Evolutionary conservation across 2,329 filamentous ascomycete genomes (phyloP).

Genomic region (Alternaria triticina): DNA sequence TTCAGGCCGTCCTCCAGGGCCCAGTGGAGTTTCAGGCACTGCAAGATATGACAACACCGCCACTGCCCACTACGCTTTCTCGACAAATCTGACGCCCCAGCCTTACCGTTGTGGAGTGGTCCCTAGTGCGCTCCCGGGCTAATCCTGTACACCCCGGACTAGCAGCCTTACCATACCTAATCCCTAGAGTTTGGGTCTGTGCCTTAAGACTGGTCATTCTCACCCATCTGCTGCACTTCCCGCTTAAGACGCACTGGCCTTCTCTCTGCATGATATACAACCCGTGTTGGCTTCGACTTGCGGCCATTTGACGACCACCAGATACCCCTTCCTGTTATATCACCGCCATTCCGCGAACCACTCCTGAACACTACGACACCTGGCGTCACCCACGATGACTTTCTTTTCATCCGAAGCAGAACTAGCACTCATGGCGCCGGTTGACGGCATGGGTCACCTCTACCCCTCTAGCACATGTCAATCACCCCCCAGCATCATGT

Average conservation of each 20-base stretch:
- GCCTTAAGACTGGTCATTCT: constrained; percentile 39
- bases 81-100: constrained; percentile 38
- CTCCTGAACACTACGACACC: constrained; percentile 6
- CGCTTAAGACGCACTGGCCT: constrained; percentile 38
- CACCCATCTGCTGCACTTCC: constrained; percentile 32
- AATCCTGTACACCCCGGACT: constrained; percentile 41
- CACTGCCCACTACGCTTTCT: constrained; percentile 44
- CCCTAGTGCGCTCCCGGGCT: constrained; percentile 38
- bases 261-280: constrained; percentile 37
- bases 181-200: constrained; percentile 35
- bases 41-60: constrained; percentile 47
- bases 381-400: constrained; percentile 31
- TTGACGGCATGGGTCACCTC: constrained; percentile 42
- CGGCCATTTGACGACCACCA: constrained; percentile 23
- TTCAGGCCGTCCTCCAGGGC: constrained; percentile 34
- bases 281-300: constrained; percentile 29
- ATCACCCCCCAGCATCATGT: constrained; percentile 48
- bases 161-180: constrained; percentile 39
- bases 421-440: constrained; percentile 44
- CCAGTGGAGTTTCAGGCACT: constrained; percentile 38
- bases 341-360: constrained; percentile 7
- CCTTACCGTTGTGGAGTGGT: constrained; percentile 44
- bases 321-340: constrained; percentile 14
- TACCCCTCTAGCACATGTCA: constrained; percentile 47
- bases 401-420: constrained; percentile 48